Base-by-base conservation (phyloP, 306 rosid genomes). In the Parietaria judaica region DNA sequence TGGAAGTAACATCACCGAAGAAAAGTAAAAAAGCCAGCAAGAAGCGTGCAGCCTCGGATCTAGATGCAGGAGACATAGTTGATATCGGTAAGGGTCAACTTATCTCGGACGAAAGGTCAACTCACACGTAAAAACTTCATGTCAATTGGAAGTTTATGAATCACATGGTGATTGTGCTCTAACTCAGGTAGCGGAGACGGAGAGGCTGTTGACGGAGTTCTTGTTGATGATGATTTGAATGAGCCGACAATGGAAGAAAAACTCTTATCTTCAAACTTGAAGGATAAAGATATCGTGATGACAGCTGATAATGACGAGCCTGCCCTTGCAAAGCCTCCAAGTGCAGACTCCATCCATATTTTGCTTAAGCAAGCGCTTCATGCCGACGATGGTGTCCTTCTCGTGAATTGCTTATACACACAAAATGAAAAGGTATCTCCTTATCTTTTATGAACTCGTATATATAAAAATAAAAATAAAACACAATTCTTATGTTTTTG, bases 231-330 rank as follows among this genome's bases (percentile, higher is more conserved):
- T 71, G 89, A 84, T 70, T 31, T 55, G 54, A 74, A 60, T 49
- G 92, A 86, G 57, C 95, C 86, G 56, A 86, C 90, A 63, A 86
- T 86, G 89, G 95, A 94, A 62, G 95, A 90, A 68, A 90, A 79
- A 69, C 95, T 84, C 66, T 86, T 81, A 6, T 71, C 62, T 78
- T 81, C 86, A 60, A 76, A 72, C 78, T 70, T 84, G 59, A 50
- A 67, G 39, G 83, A 76, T 11, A 74, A 72, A 51, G 66, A 76
- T 47, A 77, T 55, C 63, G 65, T 69, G 37, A 56, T 38, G 44
- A 66, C 63, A 54, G 66, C 66, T 10, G 56, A 69, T 71, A 68
- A 68, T 56, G 76, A 75, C 60, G 88, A 77, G 67, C 46, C 78
- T 61, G 70, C 81, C 49, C 36, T 56, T 7, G 58, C 44, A 48